Conservation (phyloP, 345 rosid genomes). For the Erysimum cheiranthoides region DNA sequence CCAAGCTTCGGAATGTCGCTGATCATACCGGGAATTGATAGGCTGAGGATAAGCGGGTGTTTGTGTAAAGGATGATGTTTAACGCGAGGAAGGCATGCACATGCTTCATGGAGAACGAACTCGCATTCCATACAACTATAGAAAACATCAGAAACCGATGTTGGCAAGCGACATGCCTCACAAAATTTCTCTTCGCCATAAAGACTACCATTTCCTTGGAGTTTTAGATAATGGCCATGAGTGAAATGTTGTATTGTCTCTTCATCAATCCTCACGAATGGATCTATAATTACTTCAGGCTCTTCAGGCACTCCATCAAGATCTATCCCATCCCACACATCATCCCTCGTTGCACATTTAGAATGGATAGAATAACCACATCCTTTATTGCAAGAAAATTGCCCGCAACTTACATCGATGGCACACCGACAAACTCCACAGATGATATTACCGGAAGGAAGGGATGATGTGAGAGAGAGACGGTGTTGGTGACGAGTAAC, state of each 20-base stretch:
- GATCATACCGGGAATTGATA: neutral
- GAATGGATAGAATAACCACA: neutral
- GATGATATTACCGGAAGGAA: neutral
- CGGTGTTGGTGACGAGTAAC: slow-evolving; percentile 9
- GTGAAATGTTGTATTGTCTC: neutral
- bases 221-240: neutral
- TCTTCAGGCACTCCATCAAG: neutral
- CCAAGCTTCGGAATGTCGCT: no score
- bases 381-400: neutral
- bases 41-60: neutral
- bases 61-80: neutral
- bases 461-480: neutral
- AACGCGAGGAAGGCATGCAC: neutral
- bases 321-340: neutral
- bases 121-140: neutral
- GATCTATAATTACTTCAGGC: neutral
- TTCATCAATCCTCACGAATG: neutral
- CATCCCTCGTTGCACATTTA: neutral
- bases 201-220: neutral
- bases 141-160: neutral
- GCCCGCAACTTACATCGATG: neutral
- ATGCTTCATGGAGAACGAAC: neutral
- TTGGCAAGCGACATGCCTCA: neutral
- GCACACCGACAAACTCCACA: slow-evolving; percentile 12
- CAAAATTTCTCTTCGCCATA: neutral